A percentile compares a stretch with the other conserved stretches of the same genome.
phyloP scores from a whole-genome alignment of 2,329 filamentous ascomycete species.

The Exophiala lecanii-corni region DNA sequence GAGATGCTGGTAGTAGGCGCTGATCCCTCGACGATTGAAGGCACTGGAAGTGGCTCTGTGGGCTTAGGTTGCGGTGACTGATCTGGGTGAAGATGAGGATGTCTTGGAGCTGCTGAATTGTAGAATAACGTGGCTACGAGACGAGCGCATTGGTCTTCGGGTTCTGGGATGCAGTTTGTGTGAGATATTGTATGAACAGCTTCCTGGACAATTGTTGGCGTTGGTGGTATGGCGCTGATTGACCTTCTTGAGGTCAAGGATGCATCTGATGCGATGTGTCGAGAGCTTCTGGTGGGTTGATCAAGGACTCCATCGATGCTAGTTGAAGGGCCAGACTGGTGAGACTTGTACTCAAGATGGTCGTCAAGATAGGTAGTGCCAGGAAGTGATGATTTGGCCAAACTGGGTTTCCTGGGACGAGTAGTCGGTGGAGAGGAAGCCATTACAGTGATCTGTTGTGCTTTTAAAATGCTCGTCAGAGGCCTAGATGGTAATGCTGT shows the following conservation, averaged over 20 bases:
- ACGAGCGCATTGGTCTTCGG: constrained; percentile 36
- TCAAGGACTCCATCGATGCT: constrained; percentile 29
- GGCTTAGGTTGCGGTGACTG: constrained; percentile 34
- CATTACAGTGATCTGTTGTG: no score
- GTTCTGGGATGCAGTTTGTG: constrained; percentile 36
- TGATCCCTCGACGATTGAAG: constrained; percentile 41
- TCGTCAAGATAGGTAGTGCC: constrained; percentile 43
- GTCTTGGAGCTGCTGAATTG: constrained; percentile 40
- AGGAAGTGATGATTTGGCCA: constrained; percentile 39
- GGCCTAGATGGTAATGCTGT: no score
- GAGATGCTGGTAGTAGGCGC: constrained; percentile 49
- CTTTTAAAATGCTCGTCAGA: no score
- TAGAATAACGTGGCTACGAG: constrained; percentile 48
- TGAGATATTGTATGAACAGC: constrained; percentile 46
- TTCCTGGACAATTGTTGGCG: constrained; percentile 34
- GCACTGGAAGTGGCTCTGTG: constrained; percentile 38
- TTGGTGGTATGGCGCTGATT: constrained; percentile 24
- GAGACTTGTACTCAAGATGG: constrained; percentile 42
- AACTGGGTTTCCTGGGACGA: constrained; percentile 37
- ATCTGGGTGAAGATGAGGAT: constrained; percentile 47
- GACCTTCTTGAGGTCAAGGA: constrained; percentile 24
- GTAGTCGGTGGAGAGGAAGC: constrained; percentile 7
- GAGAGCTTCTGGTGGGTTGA: constrained; percentile 15
- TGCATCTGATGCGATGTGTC: constrained; percentile 18
- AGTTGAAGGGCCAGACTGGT: constrained; percentile 20